Evolutionary conservation across 257 asterid species (phyloP), one percentile per base, ranked within the genome.

Genomic region (Schizonepeta tenuifolia): DNA sequence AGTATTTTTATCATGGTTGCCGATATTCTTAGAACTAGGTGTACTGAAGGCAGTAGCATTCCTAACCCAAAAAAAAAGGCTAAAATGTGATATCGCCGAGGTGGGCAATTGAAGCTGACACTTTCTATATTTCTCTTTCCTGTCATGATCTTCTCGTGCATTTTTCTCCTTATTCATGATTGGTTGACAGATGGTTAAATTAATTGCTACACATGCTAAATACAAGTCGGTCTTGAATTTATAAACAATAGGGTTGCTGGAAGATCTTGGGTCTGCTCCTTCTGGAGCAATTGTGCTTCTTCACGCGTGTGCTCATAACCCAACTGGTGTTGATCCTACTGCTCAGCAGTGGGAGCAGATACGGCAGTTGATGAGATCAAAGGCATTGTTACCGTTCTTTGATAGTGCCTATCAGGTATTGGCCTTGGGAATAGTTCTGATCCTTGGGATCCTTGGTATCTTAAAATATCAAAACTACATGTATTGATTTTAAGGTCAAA

Each of bases 271-370:
- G 54, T 89, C 98, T 68, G 97, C 99, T 66, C 97, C 97, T 62
- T 78, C 93, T 8, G 99, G 99, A 73, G 95, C 96, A 56, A 83
- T 95, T 63, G 96, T 95, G 74, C 97, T 95, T 72, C 91, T 95
- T 73, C 99, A 95, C 65, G 99, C 99, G 46, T 95, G 99, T 78
- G 99, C 99, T 65, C 99, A 95, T 80, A 95, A 95, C 80, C 99
- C 99, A 51, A 95, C 99, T 54, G 99, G 99, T 74, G 99, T 95
- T 69, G 99, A 95, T 83, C 98, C 99, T 49, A 95, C 99, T 80
- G 69, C 83, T 77, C 81, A 87, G 77, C 97, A 95, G 78, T 95
- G 99, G 99, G 97, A 92, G 79, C 86, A 87, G 75, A 91, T 91
- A 66, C 90, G 98, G 82, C 85, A 76, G 86, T 72, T 95, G 65